Conservation (phyloP, 805 yeast species). For the Monosporozyma aquatica region DNA sequence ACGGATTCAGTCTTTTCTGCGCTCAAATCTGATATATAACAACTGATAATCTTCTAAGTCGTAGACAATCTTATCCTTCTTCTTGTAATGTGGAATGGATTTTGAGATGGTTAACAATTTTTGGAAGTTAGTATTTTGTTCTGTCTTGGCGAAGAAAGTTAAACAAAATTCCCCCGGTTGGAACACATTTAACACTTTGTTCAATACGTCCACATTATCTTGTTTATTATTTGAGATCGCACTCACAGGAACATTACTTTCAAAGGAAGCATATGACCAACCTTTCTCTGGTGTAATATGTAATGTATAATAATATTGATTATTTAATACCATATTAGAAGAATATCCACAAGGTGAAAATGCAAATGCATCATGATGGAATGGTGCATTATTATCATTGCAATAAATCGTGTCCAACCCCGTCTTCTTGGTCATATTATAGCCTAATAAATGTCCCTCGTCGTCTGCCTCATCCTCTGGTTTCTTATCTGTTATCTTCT, state of each 20-base stretch:
- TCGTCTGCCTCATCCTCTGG: constrained; percentile 18
- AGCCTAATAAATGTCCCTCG: constrained; percentile 73
- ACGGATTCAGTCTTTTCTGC: background rate
- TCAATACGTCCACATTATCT: constrained; percentile 46
- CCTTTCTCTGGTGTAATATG: constrained; percentile 92
- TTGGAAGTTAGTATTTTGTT: constrained; percentile 27
- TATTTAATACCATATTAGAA: constrained; percentile 66
- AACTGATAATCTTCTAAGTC: constrained; percentile 68
- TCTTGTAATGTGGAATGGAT: constrained; percentile 36
- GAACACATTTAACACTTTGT: constrained; percentile 53
- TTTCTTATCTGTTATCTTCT: constrained; percentile 3
- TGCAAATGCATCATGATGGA: constrained; percentile 76
- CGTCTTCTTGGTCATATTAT: constrained; percentile 52
- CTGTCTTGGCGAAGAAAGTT: constrained; percentile 37
- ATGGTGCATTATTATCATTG: constrained; percentile 16
- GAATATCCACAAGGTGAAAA: constrained; percentile 94
- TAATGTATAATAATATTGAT: constrained; percentile 64
- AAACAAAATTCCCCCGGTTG: constrained; percentile 68
- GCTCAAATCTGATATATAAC: constrained; percentile 52
- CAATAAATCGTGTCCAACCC: constrained; percentile 53
- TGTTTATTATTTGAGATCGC: constrained; percentile 29
- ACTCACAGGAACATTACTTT: constrained; percentile 62
- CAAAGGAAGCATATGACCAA: constrained; percentile 95
- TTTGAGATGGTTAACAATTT: constrained; percentile 28
- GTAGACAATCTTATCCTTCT: constrained; percentile 59